Evolutionary conservation across 495 filamentous ascomycete species (phyloP), one percentile per base, ranked within the genome.

Genomic region (Xylaria palmicola): DNA sequence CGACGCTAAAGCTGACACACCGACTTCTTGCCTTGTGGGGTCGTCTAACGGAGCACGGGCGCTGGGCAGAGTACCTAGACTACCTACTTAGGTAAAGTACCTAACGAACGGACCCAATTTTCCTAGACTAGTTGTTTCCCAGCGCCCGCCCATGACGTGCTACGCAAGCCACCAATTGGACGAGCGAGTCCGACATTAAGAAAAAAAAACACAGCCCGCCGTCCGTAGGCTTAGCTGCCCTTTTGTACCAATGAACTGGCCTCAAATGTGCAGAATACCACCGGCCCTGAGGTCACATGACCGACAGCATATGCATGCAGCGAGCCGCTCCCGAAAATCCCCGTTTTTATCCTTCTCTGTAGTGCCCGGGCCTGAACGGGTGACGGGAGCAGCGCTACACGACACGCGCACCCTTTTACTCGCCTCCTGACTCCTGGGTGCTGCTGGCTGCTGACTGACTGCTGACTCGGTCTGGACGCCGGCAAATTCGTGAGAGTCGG

Each of bases 271-370:
- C 51, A 41, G 6, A 29, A 15, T 29, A 55, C 51, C 22, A 22
- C 41, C 15, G 37, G 48, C 27, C 10, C 45, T 22, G 39, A 30
- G 47, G 60, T 71, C 69, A 71, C 69, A 67, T 71, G 68, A 71
- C 66, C 51, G 51, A 65, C 26, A 43, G 51, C 41, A 64, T 65
- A 65, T 71, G 69, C 64, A 71, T 71, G 69, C 69, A 71, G 67
- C 69, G 69, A 71, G 69, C 69, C 69, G 69, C 69, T 71, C 68
- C 68, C 66, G 68, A 69, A 62, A 62, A 48, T 49, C 66, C 64
- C 66, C 66, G 47, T 62, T 65, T 71, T 69, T 63, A 59, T 48
- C 52, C 59, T 48, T 55, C 39, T 41, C 40, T 37, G 48, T 51
- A 51, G 57, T 52, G 58, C 10, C 54, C 39, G 48, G 29, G 34